A percentile compares a stretch with the other conserved stretches of the same genome.
These are phyloP conservation scores for Casuarina equisetifolia DNA, from an alignment of 306 rosid species.

Conservation along the genomic window DNA sequence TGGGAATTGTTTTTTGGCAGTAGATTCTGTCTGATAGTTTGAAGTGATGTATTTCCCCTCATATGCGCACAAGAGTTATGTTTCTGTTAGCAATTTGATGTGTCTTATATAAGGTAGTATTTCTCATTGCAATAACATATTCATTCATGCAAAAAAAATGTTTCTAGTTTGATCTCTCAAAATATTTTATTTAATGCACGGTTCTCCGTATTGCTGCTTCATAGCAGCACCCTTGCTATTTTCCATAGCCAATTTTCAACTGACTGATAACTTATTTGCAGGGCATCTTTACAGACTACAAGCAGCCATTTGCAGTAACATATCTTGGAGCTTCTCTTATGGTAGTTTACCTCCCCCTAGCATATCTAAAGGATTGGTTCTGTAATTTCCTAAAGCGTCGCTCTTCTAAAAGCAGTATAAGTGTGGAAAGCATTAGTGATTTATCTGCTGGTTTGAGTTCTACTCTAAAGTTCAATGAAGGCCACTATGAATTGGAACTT, in stretches of 20 bases:
- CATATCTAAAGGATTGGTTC: slow-evolving; percentile 88
- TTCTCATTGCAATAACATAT: slow-evolving; percentile 14
- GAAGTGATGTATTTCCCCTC: neutral
- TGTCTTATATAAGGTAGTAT: slow-evolving; percentile 5
- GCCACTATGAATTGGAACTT: slow-evolving; percentile 59
- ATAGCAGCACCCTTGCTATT: slow-evolving; percentile 7
- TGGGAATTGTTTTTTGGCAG: neutral
- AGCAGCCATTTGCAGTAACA: slow-evolving; percentile 96
- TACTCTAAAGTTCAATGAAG: slow-evolving; percentile 50
- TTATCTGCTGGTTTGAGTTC: slow-evolving; percentile 35
- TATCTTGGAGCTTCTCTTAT: slow-evolving; percentile 98
- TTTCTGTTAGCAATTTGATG: neutral
- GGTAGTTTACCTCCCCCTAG: slow-evolving; percentile 97
- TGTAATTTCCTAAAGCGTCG: slow-evolving; percentile 50
- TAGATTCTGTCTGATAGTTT: slow-evolving; percentile 10
- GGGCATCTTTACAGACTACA: slow-evolving; percentile 78
- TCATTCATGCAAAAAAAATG: neutral
- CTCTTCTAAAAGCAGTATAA: slow-evolving; percentile 67
- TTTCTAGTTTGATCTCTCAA: neutral
- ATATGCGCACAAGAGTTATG: slow-evolving; percentile 2
- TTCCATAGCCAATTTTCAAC: slow-evolving; percentile 25
- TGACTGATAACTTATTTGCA: slow-evolving; percentile 40
- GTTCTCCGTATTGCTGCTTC: slow-evolving; percentile 23
- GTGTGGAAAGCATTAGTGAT: slow-evolving; percentile 43
- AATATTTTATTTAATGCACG: slow-evolving; percentile 6